phyloP scores from a whole-genome alignment of 1,139 yeast species.

The Barnettozyma hawaiiensis region DNA sequence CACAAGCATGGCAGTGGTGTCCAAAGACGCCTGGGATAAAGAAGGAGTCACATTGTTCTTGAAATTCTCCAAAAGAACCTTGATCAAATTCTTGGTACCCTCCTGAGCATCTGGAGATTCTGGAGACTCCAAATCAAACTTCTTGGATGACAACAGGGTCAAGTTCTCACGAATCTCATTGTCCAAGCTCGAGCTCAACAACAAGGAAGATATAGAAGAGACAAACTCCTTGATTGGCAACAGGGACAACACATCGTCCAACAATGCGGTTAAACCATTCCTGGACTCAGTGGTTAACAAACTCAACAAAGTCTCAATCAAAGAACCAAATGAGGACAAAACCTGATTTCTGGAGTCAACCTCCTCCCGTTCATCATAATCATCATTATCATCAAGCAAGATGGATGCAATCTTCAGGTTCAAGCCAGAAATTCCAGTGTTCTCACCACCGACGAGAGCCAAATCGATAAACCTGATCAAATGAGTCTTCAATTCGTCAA shows the following conservation, averaged over 20 bases:
- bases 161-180: slow-evolving; percentile 45
- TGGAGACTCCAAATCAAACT: slow-evolving; percentile 61
- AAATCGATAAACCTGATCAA: slow-evolving; percentile 50
- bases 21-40: slow-evolving; percentile 64
- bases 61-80: slow-evolving; percentile 44
- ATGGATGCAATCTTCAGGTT: slow-evolving; percentile 55
- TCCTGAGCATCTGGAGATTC: slow-evolving; percentile 41
- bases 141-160: slow-evolving; percentile 55
- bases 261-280: slow-evolving; percentile 28
- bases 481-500: slow-evolving; percentile 44
- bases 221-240: slow-evolving; percentile 74
- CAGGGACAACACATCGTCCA: slow-evolving; percentile 59
- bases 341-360: slow-evolving; percentile 18
- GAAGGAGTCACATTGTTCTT: slow-evolving; percentile 35
- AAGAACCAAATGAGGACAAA: slow-evolving; percentile 16
- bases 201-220: slow-evolving; percentile 51
- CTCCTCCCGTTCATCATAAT: slow-evolving; percentile 33
- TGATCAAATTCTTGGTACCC: slow-evolving; percentile 42
- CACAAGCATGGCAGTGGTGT: slow-evolving; percentile 58
- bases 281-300: slow-evolving; percentile 31
- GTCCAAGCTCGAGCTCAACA: slow-evolving; percentile 26
- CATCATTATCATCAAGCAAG: slow-evolving; percentile 50
- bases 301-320: slow-evolving; percentile 18
- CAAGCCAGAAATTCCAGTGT: slow-evolving; percentile 40
- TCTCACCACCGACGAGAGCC: slow-evolving; percentile 41